These are phyloP conservation scores for Citrus cavaleriei DNA, from an alignment of 345 rosid species.

Conservation along the genomic window DNA sequence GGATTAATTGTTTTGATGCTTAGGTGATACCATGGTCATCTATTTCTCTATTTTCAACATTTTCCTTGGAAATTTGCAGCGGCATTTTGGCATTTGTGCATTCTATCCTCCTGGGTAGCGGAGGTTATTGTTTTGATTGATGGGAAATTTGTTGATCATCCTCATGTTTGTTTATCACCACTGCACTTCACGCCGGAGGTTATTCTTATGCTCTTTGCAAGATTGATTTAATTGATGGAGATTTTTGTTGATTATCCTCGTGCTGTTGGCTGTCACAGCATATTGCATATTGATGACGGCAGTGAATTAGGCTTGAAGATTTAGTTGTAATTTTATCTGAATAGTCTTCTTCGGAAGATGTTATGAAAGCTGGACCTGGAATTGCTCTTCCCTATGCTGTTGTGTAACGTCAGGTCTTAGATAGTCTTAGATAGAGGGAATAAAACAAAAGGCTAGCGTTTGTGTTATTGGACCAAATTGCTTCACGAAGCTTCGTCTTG, in stretches of 20 bases:
- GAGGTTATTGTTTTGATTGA: slow-evolving; percentile 14
- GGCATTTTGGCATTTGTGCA: slow-evolving; percentile 12
- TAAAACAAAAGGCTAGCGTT: background rate
- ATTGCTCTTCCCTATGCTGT: too few relatives aligned
- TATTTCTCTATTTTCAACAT: background rate
- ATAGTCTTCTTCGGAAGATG: background rate
- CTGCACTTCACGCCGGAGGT: background rate
- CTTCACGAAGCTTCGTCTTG: background rate
- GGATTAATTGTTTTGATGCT: slow-evolving; percentile 22
- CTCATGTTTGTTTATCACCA: background rate
- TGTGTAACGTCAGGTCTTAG: background rate
- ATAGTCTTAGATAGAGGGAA: background rate
- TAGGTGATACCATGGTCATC: slow-evolving; percentile 12
- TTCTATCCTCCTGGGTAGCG: background rate
- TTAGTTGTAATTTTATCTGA: background rate
- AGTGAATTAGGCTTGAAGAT: background rate
- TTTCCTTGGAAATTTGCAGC: background rate
- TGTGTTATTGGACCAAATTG: background rate
- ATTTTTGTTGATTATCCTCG: background rate
- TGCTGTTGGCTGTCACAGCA: background rate
- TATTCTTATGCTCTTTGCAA: background rate
- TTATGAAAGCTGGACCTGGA: too few relatives aligned
- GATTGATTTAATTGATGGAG: background rate
- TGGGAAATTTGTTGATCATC: background rate
- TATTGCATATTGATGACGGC: background rate